These are phyloP conservation scores for Intubia oerlemansii DNA, from an alignment of 2,329 filamentous ascomycete species.

Conservation along the genomic window DNA sequence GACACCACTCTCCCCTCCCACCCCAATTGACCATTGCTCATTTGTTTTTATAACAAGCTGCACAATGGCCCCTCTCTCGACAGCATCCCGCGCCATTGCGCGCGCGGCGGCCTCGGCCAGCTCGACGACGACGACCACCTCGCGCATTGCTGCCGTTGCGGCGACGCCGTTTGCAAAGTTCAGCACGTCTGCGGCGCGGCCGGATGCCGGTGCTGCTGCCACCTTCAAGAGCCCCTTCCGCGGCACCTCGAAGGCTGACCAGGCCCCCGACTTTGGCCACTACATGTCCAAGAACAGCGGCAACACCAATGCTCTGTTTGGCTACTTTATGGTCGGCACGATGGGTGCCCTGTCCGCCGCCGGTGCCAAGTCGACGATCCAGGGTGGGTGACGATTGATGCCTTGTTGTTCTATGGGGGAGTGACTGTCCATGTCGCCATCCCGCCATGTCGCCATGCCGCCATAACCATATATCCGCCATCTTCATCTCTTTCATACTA, in stretches of 20 bases:
- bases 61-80: conserved; percentile 46
- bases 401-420: not conserved
- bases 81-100: not conserved
- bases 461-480: too few species aligned
- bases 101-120: too few species aligned
- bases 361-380: conserved; percentile 92
- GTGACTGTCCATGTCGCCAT: not conserved
- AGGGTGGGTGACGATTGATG: conserved; percentile 44
- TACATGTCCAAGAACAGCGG: conserved; percentile 54
- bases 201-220: conserved; percentile 19
- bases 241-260: conserved; percentile 33
- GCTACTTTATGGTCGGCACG: conserved; percentile 96
- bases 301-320: conserved; percentile 66
- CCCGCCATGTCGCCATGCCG: not conserved
- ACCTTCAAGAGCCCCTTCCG: conserved; percentile 42
- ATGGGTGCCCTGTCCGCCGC: conserved; percentile 83
- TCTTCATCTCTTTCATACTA: not conserved
- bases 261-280: conserved; percentile 75
- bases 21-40: too few species aligned
- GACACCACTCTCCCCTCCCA: too few species aligned
- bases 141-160: conserved; percentile 23
- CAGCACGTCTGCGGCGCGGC: conserved; percentile 24
- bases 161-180: conserved; percentile 11
- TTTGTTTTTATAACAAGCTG: conserved; percentile 1
- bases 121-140: conserved; percentile 7